Evolutionary conservation across 1,139 yeast genomes (phyloP), one percentile per base, ranked within the genome.

Genomic region (Kazachstania sp.): DNA sequence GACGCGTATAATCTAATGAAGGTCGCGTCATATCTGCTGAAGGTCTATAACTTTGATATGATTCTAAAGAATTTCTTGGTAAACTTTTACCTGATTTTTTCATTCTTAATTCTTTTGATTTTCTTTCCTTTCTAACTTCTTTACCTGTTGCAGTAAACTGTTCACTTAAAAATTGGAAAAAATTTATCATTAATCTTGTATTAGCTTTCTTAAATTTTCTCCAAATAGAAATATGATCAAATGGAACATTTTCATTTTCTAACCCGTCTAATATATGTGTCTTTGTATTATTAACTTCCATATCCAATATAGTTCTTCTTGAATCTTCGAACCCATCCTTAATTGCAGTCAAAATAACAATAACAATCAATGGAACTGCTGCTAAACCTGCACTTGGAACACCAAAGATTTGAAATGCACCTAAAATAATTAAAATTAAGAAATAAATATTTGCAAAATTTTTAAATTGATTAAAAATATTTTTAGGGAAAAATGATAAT

Each of bases 291-390:
- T 92, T 92, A 54, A 92, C 79, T 58, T 90, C 95, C 56, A 80
- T 69, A 66, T 92, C 98, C 54, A 83, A 74, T 3, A 77, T 68
- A 0, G 87, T 81, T 64, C 98, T 78, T 59, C 94, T 77, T 49
- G 88, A 90, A 69, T 92, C 98, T 66, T 92, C 98, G 52, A 92
- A 73, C 1, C 95, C 97, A 68, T 92, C 98, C 63, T 90, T 90
- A 52, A 86, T 69, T n/a, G 95, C 96, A 1, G 98, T 92, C 49
- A 92, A 75, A 49, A 76, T 71, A 37, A 92, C 95, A 71, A 92
- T 90, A 47, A 87, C 96, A 67, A 90, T 85, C 66, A 92, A 77
- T 2, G 98, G 98, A 37, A 88, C 97, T 1, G 96, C 90, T 1
- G 94, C 84, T 56, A 92, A 70, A 1, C 88, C 97, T 1, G 97